Conservation (phyloP, 2,329 filamentous ascomycete genomes). For the Corniculantispora saksenae region DNA sequence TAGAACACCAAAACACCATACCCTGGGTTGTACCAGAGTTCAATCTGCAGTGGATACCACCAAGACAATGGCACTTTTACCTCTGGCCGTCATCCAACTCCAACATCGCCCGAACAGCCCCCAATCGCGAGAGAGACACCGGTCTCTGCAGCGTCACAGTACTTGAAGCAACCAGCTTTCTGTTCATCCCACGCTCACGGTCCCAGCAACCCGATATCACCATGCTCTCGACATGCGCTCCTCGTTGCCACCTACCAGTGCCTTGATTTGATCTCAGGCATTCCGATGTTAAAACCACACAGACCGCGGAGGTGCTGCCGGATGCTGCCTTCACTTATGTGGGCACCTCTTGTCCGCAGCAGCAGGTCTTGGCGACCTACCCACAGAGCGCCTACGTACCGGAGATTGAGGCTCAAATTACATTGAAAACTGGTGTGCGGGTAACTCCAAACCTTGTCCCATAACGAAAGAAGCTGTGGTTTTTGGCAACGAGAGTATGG, state of each 20-base stretch:
- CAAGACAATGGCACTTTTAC: neutral
- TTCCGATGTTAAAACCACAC: conserved; percentile 4
- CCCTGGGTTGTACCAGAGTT: too few species aligned
- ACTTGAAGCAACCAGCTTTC: conserved; percentile 24
- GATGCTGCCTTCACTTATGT: neutral
- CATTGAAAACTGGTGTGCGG: neutral
- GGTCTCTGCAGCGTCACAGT: neutral
- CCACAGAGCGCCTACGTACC: neutral
- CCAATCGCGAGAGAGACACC: neutral
- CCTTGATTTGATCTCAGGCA: conserved; percentile 32
- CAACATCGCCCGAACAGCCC: neutral
- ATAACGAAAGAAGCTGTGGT: neutral
- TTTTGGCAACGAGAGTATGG: neutral
- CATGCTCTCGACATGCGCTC: conserved; percentile 28
- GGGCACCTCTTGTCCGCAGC: neutral
- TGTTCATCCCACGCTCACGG: conserved; percentile 28
- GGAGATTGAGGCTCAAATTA: neutral
- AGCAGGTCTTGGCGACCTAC: too few species aligned
- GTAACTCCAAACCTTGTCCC: neutral
- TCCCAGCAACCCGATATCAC: conserved; percentile 26
- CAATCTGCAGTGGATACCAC: neutral
- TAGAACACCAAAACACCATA: too few species aligned
- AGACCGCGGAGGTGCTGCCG: conserved; percentile 6
- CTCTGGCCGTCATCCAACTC: neutral
- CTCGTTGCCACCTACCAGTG: too few species aligned